Conservation (phyloP, 2,329 filamentous ascomycete genomes). For the Nemania bipapillata region DNA sequence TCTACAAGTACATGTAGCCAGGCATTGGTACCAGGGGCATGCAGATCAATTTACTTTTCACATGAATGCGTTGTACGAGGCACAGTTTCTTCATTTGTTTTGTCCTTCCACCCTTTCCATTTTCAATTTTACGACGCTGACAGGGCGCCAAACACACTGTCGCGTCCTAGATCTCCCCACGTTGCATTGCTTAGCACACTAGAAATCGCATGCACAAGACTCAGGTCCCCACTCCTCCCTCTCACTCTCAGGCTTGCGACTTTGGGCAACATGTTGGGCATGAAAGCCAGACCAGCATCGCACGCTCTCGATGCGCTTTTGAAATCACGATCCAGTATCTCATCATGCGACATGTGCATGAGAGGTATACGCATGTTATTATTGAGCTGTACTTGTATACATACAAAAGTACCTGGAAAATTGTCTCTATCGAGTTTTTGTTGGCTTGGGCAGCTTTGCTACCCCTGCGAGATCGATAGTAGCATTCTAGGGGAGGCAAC, state of each 20-base stretch:
- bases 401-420: not conserved
- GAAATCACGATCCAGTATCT: constrained; percentile 4
- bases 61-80: constrained; percentile 35
- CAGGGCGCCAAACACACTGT: constrained; percentile 12
- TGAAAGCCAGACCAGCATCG: constrained; percentile 27
- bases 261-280: constrained; percentile 34
- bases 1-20: constrained; percentile 12
- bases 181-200: constrained; percentile 30
- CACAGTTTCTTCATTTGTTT: constrained; percentile 12
- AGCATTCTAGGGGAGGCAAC: not conserved
- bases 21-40: constrained; percentile 19
- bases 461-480: not conserved
- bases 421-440: not conserved
- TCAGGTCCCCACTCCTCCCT: constrained; percentile 1
- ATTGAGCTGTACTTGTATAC: not conserved
- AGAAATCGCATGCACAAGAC: constrained; percentile 14
- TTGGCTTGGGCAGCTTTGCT: not conserved
- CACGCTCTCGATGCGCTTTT: constrained; percentile 10
- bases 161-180: constrained; percentile 24
- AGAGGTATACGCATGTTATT: constrained; percentile 2
- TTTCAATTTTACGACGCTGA: constrained; percentile 16
- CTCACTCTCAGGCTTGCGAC: constrained; percentile 34
- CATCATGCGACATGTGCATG: constrained; percentile 1
- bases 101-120: constrained; percentile 8
- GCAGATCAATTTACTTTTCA: constrained; percentile 30